Evolutionary conservation across 495 filamentous ascomycete genomes (phyloP).

Genomic region (Evernia prunastri): DNA sequence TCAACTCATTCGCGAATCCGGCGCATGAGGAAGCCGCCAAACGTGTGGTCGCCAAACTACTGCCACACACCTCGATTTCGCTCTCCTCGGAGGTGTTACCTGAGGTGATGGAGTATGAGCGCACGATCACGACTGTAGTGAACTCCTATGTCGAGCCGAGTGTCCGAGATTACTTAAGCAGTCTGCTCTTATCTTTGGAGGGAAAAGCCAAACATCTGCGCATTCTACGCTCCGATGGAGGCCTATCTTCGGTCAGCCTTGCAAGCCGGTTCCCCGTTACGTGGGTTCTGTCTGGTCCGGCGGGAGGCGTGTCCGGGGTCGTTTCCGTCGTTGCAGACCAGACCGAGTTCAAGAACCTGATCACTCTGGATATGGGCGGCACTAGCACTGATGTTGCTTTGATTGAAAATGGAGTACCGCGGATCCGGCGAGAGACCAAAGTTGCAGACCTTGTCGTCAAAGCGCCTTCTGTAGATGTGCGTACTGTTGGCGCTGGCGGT

Average conservation of each 20-base stretch:
- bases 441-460: slow-evolving; percentile 43
- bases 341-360: slow-evolving; percentile 44
- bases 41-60: slow-evolving; percentile 36
- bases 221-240: slow-evolving; percentile 46
- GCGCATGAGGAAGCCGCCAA: slow-evolving; percentile 38
- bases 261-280: slow-evolving; percentile 43
- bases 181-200: slow-evolving; percentile 34
- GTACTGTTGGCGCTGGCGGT: slow-evolving; percentile 46
- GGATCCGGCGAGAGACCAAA: slow-evolving; percentile 41
- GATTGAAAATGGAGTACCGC: slow-evolving; percentile 42
- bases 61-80: slow-evolving; percentile 36
- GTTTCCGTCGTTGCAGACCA: slow-evolving; percentile 41
- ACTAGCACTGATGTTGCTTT: slow-evolving; percentile 46
- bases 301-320: slow-evolving; percentile 43
- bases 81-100: slow-evolving; percentile 42
- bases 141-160: slow-evolving; percentile 47
- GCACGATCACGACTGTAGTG: slow-evolving; percentile 45
- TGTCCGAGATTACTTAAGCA: slow-evolving; percentile 40
- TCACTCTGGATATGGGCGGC: slow-evolving; percentile 48
- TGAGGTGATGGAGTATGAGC: slow-evolving; percentile 48
- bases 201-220: slow-evolving; percentile 39
- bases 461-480: slow-evolving; percentile 43
- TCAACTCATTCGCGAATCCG: slow-evolving; percentile 44
- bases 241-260: slow-evolving; percentile 39
- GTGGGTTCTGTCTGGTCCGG: slow-evolving; percentile 46